A percentile compares a stretch with the other conserved stretches of the same genome.
These are phyloP conservation scores for Crucihimalaya himalaica DNA, from an alignment of 345 rosid species.

Conservation along the genomic window DNA sequence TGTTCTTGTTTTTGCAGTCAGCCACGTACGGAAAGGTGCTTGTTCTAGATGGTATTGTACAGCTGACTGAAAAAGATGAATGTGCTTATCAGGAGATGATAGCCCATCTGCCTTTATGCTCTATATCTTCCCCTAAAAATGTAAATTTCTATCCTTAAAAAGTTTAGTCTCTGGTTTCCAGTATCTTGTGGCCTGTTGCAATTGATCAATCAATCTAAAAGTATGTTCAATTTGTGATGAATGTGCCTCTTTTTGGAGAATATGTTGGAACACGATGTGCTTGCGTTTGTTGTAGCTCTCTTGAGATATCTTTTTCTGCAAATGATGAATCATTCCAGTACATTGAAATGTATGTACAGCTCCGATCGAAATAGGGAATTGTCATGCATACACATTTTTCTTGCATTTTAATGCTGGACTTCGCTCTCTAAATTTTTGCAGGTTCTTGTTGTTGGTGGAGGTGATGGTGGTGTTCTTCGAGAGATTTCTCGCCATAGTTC, in stretches of 20 bases:
- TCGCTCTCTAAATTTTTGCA: constrained; percentile 23
- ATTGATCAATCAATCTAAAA: neutral
- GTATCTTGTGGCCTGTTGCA: neutral
- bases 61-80: constrained; percentile 96
- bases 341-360: neutral
- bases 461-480: constrained; percentile 95
- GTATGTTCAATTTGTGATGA: constrained; percentile 15
- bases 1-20: constrained; percentile 59
- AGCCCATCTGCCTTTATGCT: constrained; percentile 94
- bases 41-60: constrained; percentile 95
- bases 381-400: neutral
- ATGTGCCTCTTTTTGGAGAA: neutral
- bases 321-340: constrained; percentile 1
- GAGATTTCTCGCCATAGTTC: constrained; percentile 90
- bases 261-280: constrained; percentile 6
- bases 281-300: neutral
- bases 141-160: constrained; percentile 48
- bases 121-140: constrained; percentile 74
- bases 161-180: neutral
- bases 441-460: constrained; percentile 99
- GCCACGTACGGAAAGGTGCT: constrained; percentile 88
- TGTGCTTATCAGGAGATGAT: constrained; percentile 99
- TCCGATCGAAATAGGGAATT: neutral
- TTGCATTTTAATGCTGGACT: neutral
- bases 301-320: neutral